Evolutionary conservation across 257 asterid genomes (phyloP).

Genomic region (Capsicum baccatum): DNA sequence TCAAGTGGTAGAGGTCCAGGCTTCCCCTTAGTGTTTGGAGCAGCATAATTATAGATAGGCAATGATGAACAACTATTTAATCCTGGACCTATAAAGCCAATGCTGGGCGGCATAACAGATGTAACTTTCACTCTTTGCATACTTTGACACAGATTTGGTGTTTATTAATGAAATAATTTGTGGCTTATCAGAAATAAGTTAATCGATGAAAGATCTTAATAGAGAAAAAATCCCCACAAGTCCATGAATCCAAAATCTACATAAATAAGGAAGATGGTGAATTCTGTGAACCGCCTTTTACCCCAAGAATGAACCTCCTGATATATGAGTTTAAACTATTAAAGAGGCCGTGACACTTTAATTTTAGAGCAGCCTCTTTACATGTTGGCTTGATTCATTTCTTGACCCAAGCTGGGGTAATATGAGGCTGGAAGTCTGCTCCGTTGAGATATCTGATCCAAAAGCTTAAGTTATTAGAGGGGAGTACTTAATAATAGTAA

Average conservation of each 20-base stretch:
- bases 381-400: background rate
- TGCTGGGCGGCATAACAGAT: too few species aligned
- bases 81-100: too few species aligned
- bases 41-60: background rate
- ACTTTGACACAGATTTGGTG: background rate
- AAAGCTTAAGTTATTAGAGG: constrained; percentile 10
- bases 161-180: background rate
- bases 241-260: background rate
- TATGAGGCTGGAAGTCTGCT: background rate
- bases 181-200: background rate
- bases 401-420: background rate
- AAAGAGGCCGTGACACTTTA: background rate
- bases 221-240: too few species aligned
- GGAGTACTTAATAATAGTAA: background rate
- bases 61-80: background rate
- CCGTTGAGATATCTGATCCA: background rate
- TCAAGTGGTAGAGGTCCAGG: background rate
- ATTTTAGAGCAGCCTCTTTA: background rate
- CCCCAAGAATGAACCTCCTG: too few species aligned
- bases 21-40: constrained; percentile 12
- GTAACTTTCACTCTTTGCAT: background rate
- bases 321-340: background rate
- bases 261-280: background rate
- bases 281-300: background rate
- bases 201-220: background rate